phyloP scores from a whole-genome alignment of 352 stramenopile species.

The Aphanomyces cochlioides region DNA sequence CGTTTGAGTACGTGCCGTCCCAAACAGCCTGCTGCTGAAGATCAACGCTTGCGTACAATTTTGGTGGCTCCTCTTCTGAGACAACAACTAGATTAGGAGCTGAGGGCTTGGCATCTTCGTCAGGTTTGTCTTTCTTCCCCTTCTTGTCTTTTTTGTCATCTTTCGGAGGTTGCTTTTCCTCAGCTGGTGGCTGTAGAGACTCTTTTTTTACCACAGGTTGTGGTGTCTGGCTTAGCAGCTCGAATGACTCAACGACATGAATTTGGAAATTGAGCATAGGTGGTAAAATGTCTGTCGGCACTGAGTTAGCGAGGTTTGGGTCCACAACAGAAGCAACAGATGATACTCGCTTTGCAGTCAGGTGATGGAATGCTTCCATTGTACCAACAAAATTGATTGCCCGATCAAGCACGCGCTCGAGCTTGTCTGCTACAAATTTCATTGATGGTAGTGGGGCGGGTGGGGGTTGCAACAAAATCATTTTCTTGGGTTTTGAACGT shows the following conservation, averaged over 20 bases:
- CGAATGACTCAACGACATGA: neutral
- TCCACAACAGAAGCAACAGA: neutral
- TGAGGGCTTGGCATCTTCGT: neutral
- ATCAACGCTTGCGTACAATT: neutral
- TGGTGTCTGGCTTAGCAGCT: neutral
- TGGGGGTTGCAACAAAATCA: neutral
- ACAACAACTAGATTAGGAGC: neutral
- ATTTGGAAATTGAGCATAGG: constrained; percentile 8
- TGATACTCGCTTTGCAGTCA: constrained; percentile 1
- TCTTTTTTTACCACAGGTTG: neutral
- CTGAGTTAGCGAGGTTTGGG: neutral
- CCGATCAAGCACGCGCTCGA: neutral
- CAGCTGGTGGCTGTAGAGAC: neutral
- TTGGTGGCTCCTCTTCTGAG: too few relatives aligned
- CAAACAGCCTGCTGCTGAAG: neutral
- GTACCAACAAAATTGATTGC: neutral
- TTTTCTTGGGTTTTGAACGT: constrained; percentile 9
- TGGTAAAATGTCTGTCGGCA: neutral
- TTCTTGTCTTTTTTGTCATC: constrained; percentile 20
- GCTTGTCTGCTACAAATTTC: constrained; percentile 9
- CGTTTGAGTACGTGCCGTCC: constrained; percentile 4
- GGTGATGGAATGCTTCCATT: neutral
- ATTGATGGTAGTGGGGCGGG: neutral
- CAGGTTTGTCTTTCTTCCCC: constrained; percentile 1
- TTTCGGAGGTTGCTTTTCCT: neutral